phyloP scores from a whole-genome alignment of 2,329 filamentous ascomycete species.

The Fusarium beomiforme region DNA sequence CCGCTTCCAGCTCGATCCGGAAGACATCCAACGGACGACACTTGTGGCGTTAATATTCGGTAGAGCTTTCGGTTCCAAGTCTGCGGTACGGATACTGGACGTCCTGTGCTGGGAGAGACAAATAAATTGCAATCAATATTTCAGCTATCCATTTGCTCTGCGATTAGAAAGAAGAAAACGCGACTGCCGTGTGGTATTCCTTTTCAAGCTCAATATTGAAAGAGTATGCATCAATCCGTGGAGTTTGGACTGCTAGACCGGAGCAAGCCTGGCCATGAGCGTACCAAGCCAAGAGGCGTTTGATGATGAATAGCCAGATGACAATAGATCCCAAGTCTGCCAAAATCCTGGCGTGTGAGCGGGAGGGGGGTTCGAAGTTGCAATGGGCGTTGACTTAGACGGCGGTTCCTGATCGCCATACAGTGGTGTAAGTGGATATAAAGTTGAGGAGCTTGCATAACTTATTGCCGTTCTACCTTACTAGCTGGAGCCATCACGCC shows the following conservation, averaged over 20 bases:
- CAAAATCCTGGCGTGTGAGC: neutral
- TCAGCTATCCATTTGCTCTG: neutral
- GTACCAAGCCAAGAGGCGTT: neutral
- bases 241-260: neutral
- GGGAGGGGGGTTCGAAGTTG: neutral
- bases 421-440: neutral
- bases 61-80: neutral
- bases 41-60: neutral
- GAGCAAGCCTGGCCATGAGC: neutral
- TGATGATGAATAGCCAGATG: neutral
- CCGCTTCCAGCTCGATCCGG: constrained; percentile 6
- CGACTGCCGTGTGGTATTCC: neutral
- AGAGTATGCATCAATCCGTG: neutral
- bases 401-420: constrained; percentile 4
- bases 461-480: neutral
- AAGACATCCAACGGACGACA: neutral
- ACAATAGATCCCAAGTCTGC: neutral
- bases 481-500: neutral
- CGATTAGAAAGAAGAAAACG: neutral
- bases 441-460: constrained; percentile 10
- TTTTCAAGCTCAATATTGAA: neutral
- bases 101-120: neutral
- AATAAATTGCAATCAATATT: neutral
- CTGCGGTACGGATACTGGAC: neutral
- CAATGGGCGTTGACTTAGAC: neutral